Conservation (phyloP, 805 yeast genomes). For the Saitoella complicata region DNA sequence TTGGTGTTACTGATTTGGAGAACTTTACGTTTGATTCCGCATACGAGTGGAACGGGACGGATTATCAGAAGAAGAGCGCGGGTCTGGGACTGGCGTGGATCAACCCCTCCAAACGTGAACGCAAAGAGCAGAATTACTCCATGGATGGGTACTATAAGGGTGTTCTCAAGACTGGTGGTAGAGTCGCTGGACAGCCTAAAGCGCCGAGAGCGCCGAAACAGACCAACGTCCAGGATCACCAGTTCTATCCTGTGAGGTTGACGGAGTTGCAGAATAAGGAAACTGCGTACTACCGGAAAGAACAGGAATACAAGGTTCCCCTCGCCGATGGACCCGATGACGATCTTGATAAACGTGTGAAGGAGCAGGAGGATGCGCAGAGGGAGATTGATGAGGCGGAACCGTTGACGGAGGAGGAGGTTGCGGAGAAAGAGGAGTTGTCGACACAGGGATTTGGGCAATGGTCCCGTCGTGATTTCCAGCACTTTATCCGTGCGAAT, state of each 20-base stretch:
- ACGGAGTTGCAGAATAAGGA: slow-evolving; percentile 68
- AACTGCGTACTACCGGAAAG: slow-evolving; percentile 57
- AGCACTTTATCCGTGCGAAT: slow-evolving; percentile 55
- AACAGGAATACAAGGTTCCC: slow-evolving; percentile 47
- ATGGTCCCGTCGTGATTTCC: slow-evolving; percentile 82
- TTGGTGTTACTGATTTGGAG: slow-evolving; percentile 87
- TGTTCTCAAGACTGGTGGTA: slow-evolving; percentile 57
- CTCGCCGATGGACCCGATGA: slow-evolving; percentile 28
- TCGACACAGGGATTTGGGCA: slow-evolving; percentile 53
- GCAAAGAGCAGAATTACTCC: slow-evolving; percentile 52
- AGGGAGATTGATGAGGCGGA: slow-evolving; percentile 59
- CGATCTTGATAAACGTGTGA: slow-evolving; percentile 29
- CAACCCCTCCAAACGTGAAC: slow-evolving; percentile 53
- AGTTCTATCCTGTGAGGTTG: slow-evolving; percentile 67
- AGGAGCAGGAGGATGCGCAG: slow-evolving; percentile 45
- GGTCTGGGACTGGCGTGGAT: slow-evolving; percentile 44
- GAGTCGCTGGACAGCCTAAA: slow-evolving; percentile 29
- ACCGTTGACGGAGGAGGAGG: slow-evolving; percentile 65
- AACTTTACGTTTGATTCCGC: slow-evolving; percentile 81
- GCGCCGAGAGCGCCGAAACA: slow-evolving; percentile 80
- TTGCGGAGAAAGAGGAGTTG: slow-evolving; percentile 44
- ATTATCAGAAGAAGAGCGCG: slow-evolving; percentile 40
- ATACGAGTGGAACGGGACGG: slow-evolving; percentile 92
- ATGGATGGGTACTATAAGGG: slow-evolving; percentile 78
- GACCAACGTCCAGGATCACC: slow-evolving; percentile 70